Conservation (phyloP, 164 flowering plant genomes). For the Umbellularia californica region DNA sequence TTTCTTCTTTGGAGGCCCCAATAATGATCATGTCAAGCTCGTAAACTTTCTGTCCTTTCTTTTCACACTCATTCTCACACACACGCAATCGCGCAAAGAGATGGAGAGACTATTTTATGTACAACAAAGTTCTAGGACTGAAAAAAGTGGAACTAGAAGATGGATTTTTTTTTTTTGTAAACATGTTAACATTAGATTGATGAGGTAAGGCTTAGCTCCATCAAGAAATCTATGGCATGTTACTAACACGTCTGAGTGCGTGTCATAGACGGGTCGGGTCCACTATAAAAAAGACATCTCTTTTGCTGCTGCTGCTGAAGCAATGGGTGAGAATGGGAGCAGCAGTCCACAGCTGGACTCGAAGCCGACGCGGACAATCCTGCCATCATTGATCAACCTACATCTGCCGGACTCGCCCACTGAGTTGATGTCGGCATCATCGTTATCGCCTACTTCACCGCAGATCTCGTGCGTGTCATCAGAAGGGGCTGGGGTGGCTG, state of each 20-base stretch:
- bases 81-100: too few species aligned
- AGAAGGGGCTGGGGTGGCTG: not conserved
- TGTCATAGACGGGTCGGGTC: too few species aligned
- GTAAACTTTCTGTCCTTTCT: not conserved
- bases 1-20: not conserved
- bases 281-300: too few species aligned
- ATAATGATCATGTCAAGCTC: not conserved
- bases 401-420: not conserved
- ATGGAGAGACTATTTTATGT: too few species aligned
- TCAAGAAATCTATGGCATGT: too few species aligned
- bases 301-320: not conserved
- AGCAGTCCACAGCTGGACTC: conserved; percentile 52
- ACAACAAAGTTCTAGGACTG: too few species aligned
- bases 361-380: conserved; percentile 63
- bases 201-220: too few species aligned
- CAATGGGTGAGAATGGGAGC: conserved; percentile 27
- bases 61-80: not conserved
- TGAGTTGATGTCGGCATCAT: conserved; percentile 6
- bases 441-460: conserved; percentile 49
- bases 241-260: too few species aligned
- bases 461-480: conserved; percentile 61
- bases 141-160: too few species aligned
- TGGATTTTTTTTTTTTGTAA: too few species aligned
- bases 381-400: conserved; percentile 27
- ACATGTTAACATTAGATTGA: too few species aligned